Conservation (phyloP, 2,329 filamentous ascomycete species). For the Diplodia scrobiculata region DNA sequence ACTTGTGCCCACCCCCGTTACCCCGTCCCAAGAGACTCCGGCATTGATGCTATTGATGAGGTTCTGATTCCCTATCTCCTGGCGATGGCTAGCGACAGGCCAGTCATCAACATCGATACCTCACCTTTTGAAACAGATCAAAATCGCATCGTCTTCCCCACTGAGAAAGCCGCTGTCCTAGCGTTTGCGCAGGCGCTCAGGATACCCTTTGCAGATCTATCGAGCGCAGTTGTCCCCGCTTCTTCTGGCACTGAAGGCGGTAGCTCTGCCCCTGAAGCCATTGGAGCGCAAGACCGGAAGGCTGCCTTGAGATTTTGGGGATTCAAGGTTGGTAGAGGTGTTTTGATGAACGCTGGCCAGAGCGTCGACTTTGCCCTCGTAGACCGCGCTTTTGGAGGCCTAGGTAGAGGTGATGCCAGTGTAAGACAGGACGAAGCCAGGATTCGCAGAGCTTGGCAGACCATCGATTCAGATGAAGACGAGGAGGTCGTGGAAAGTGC, state of each 20-base stretch:
- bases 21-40: slow-evolving; percentile 56
- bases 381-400: slow-evolving; percentile 63
- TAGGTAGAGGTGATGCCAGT: slow-evolving; percentile 50
- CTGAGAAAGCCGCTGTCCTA: slow-evolving; percentile 58
- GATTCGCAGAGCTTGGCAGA: slow-evolving; percentile 46
- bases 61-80: slow-evolving; percentile 62
- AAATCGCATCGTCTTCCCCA: slow-evolving; percentile 54
- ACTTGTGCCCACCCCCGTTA: slow-evolving; percentile 47
- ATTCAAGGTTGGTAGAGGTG: slow-evolving; percentile 59
- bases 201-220: slow-evolving; percentile 56
- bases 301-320: slow-evolving; percentile 59
- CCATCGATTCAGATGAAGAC: slow-evolving; percentile 52
- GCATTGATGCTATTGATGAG: slow-evolving; percentile 58
- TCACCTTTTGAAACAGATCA: slow-evolving; percentile 62
- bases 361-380: slow-evolving; percentile 60
- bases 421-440: slow-evolving; percentile 49
- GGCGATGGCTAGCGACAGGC: slow-evolving; percentile 51
- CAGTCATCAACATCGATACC: slow-evolving; percentile 59
- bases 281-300: slow-evolving; percentile 49
- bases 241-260: slow-evolving; percentile 30
- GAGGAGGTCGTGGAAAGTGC: slow-evolving; percentile 42
- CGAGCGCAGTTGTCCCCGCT: slow-evolving; percentile 42
- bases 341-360: slow-evolving; percentile 60
- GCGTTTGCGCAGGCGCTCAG: slow-evolving; percentile 59
- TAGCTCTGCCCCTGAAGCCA: slow-evolving; percentile 30